Percentiles rank a stretch among this genome's conserved stretches.
These are phyloP conservation scores for Vitis hybrid DNA, from an alignment of 177 flowering plant genomes.

Conservation along the genomic window DNA sequence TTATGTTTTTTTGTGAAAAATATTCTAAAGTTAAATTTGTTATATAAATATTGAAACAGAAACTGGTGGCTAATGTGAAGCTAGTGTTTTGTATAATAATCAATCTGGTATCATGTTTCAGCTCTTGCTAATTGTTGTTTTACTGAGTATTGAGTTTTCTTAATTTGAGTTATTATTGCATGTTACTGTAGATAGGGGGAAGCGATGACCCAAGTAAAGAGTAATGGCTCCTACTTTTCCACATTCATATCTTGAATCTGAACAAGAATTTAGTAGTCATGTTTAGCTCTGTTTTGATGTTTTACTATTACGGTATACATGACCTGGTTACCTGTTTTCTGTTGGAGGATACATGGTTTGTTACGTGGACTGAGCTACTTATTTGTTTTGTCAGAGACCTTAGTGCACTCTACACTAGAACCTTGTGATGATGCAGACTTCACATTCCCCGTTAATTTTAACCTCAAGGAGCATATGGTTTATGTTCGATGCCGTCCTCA, in stretches of 20 bases:
- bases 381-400: slow-evolving; percentile 64
- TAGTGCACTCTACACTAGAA: slow-evolving; percentile 90
- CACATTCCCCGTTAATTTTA: slow-evolving; percentile 83
- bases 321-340: neutral
- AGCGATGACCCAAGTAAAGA: neutral
- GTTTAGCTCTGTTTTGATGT: neutral
- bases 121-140: no score
- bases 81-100: no score
- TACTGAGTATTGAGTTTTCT: neutral
- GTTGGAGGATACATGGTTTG: neutral
- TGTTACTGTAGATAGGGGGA: neutral
- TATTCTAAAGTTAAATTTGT: no score
- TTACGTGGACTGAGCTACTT: slow-evolving; percentile 2
- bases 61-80: no score
- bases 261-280: neutral
- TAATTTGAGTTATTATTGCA: neutral
- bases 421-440: slow-evolving; percentile 89
- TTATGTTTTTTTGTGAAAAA: no score
- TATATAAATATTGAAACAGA: no score
- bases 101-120: no score
- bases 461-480: slow-evolving; percentile 70
- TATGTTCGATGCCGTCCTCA: slow-evolving; percentile 94
- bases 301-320: neutral
- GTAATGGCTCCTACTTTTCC: neutral
- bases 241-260: neutral